Percentiles rank a stretch among this genome's conserved stretches.
phyloP scores from a whole-genome alignment of 805 yeast genomes.

The Sugiyamaella americana region DNA sequence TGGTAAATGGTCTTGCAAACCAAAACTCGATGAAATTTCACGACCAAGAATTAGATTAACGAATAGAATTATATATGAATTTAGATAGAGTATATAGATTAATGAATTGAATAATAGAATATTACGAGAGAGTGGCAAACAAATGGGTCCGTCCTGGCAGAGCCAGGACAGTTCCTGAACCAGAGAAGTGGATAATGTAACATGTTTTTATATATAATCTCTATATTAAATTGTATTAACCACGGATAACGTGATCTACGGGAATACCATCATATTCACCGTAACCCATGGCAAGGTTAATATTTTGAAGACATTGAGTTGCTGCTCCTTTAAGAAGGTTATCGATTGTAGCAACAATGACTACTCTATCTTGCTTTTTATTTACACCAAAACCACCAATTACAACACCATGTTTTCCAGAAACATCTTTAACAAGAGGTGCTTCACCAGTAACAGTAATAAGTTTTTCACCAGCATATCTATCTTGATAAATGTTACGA shows the following conservation, averaged over 20 bases:
- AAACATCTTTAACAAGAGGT: constrained; percentile 84
- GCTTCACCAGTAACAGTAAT: constrained; percentile 85
- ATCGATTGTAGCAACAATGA: constrained; percentile 91
- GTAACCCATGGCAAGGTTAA: constrained; percentile 82
- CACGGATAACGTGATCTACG: constrained; percentile 27
- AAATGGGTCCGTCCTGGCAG: too few species aligned
- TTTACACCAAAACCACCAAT: constrained; percentile 96
- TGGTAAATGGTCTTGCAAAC: too few species aligned
- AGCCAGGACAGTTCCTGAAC: too few species aligned
- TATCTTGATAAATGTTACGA: constrained; percentile 77
- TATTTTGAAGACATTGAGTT: constrained; percentile 95
- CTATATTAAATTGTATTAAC: too few species aligned
- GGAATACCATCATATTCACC: constrained; percentile 97
- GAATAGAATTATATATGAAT: too few species aligned
- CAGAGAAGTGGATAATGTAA: too few species aligned
- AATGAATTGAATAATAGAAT: too few species aligned
- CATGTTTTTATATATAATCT: too few species aligned
- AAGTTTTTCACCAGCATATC: constrained; percentile 80
- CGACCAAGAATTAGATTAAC: too few species aligned
- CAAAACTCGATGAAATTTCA: too few species aligned
- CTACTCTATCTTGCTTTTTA: constrained; percentile 82
- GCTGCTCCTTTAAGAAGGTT: constrained; percentile 97
- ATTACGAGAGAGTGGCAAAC: too few species aligned
- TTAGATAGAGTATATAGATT: not conserved
- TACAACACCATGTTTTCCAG: constrained; percentile 91